These are phyloP conservation scores for Jamesozyma piceae DNA, from an alignment of 805 yeast species.

Conservation along the genomic window DNA sequence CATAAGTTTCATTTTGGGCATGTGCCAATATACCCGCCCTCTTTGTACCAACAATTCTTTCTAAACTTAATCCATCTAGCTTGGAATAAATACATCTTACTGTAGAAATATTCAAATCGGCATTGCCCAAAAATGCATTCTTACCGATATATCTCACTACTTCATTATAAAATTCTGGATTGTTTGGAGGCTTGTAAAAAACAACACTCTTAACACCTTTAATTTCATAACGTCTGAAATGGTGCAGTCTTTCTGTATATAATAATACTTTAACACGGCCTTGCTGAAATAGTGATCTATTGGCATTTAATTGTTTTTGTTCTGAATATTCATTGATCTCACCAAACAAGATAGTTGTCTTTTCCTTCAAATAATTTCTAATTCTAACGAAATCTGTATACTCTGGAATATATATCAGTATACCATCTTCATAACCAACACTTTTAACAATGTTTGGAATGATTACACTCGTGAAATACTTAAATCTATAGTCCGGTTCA, in stretches of 20 bases:
- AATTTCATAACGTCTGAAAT: conserved; percentile 76
- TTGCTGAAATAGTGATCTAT: conserved; percentile 59
- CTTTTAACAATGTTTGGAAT: conserved; percentile 60
- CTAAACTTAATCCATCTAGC: conserved; percentile 72
- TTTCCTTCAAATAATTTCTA: conserved; percentile 47
- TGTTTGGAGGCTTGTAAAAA: conserved; percentile 76
- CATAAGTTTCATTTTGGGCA: conserved; percentile 66
- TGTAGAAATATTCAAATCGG: conserved; percentile 47
- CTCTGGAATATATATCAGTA: conserved; percentile 71
- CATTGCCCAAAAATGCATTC: conserved; percentile 40
- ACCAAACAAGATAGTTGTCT: conserved; percentile 56
- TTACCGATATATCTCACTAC: conserved; percentile 59
- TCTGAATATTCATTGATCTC: conserved; percentile 77
- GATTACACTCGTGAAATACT: conserved; percentile 62
- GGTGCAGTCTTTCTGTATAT: conserved; percentile 93
- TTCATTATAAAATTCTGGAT: conserved; percentile 77
- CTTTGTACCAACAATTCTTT: conserved; percentile 72
- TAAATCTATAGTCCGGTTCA: conserved; percentile 79
- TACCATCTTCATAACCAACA: conserved; percentile 60
- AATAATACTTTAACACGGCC: conserved; percentile 58
- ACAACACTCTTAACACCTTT: conserved; percentile 76
- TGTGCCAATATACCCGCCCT: conserved; percentile 60
- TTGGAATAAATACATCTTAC: conserved; percentile 61
- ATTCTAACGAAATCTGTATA: conserved; percentile 80
- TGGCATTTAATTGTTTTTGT: conserved; percentile 59